A percentile compares a stretch with the other conserved stretches of the same genome.
Evolutionary conservation across 1,139 yeast species (phyloP).

Genomic region (Kurtzmaniella quercitrusa): DNA sequence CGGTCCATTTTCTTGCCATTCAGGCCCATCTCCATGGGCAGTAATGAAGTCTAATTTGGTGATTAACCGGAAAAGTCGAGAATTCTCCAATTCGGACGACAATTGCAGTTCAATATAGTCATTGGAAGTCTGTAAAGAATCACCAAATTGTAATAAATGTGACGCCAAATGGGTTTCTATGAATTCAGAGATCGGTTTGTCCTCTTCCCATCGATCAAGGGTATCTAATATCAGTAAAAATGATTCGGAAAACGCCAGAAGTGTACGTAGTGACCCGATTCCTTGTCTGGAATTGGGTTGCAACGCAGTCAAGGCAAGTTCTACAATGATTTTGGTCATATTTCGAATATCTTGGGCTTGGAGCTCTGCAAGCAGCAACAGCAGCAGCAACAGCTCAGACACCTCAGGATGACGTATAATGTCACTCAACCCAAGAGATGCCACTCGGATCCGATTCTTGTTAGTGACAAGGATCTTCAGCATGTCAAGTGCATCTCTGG

Average conservation of each 20-base stretch:
- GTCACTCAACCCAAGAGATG: conserved; percentile 71
- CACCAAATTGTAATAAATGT: conserved; percentile 41
- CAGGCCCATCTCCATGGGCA: conserved; percentile 51
- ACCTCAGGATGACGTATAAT: conserved; percentile 46
- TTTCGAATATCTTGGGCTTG: conserved; percentile 52
- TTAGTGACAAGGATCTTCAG: conserved; percentile 70
- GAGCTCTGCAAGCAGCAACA: conserved; percentile 16
- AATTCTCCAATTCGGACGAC: conserved; percentile 78
- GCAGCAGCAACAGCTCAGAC: conserved; percentile 18
- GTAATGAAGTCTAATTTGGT: conserved; percentile 78
- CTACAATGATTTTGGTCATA: conserved; percentile 58
- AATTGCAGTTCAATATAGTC: conserved; percentile 70
- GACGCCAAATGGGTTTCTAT: conserved; percentile 26
- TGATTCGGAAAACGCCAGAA: background rate
- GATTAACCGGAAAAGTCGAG: conserved; percentile 75
- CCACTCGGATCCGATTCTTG: conserved; percentile 66
- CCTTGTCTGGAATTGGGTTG: conserved; percentile 20
- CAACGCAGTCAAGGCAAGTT: conserved; percentile 45
- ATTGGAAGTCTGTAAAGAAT: conserved; percentile 51
- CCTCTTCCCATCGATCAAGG: background rate
- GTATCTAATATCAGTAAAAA: background rate
- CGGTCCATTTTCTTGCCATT: conserved; percentile 75
- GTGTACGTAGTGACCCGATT: background rate
- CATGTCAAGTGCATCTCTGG: conserved; percentile 56
- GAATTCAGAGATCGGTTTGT: conserved; percentile 15